These are phyloP conservation scores for Corylus americana DNA, from an alignment of 306 rosid genomes.

Conservation along the genomic window DNA sequence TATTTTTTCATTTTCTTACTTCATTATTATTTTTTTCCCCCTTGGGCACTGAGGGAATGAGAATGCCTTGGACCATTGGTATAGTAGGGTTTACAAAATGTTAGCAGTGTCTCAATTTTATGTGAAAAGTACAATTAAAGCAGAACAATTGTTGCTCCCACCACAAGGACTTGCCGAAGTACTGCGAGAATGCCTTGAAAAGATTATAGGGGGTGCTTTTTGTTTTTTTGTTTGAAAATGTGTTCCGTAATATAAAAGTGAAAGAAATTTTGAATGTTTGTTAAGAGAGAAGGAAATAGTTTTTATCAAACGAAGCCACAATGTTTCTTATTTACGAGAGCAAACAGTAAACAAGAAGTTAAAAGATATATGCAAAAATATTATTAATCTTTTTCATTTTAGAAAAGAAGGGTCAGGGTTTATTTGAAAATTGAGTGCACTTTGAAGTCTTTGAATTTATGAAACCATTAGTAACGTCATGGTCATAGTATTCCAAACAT, in stretches of 20 bases:
- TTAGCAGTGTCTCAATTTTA: background rate
- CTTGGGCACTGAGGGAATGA: background rate
- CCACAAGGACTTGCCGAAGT: background rate
- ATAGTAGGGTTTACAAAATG: background rate
- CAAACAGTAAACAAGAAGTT: background rate
- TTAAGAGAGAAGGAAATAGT: too few species aligned
- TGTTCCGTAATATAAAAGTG: too few species aligned
- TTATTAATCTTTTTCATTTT: background rate
- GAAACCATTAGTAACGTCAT: background rate
- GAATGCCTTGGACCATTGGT: background rate
- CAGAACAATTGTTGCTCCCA: background rate
- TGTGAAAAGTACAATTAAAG: background rate
- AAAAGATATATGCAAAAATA: background rate
- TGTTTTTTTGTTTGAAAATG: too few species aligned
- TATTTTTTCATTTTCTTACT: background rate
- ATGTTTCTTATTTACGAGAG: background rate
- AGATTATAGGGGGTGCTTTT: background rate
- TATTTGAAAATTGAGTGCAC: background rate
- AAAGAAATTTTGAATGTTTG: too few species aligned
- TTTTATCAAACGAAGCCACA: too few species aligned
- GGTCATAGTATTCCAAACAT: background rate
- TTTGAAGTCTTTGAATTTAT: too few species aligned
- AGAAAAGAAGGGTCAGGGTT: background rate
- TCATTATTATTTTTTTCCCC: background rate
- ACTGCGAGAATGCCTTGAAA: background rate